Percentiles rank a stretch among this genome's conserved stretches.
phyloP scores from a whole-genome alignment of 2,329 filamentous ascomycete genomes.

The Hypoxylon sp. region DNA sequence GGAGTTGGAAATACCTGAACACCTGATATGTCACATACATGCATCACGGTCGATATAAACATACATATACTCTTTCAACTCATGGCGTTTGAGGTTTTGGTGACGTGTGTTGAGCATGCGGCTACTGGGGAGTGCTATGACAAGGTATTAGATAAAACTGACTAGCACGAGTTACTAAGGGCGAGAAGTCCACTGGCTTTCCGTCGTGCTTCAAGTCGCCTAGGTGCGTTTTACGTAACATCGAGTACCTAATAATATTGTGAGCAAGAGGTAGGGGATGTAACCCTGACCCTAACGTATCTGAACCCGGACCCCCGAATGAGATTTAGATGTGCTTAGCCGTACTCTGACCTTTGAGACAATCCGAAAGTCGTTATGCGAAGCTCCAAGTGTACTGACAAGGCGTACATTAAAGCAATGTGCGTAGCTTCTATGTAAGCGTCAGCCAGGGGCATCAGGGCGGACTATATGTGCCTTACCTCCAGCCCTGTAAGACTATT shows the following conservation, averaged over 20 bases:
- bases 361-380: no score
- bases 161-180: background rate
- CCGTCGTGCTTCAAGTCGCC: background rate
- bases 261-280: background rate
- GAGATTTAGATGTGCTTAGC: no score
- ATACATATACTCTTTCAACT: constrained; percentile 20
- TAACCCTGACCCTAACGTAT: no score
- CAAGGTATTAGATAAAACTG: background rate
- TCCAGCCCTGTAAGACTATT: background rate
- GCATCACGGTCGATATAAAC: constrained; percentile 35
- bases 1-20: constrained; percentile 30
- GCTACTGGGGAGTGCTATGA: background rate
- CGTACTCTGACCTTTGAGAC: no score
- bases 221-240: background rate
- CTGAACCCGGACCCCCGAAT: no score
- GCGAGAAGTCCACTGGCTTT: background rate
- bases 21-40: constrained; percentile 31
- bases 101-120: background rate
- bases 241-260: background rate
- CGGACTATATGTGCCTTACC: background rate
- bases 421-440: background rate
- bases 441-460: background rate
- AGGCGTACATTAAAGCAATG: background rate
- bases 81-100: background rate
- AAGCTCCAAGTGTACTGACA: background rate